Conservation (phyloP, 2,329 filamentous ascomycete genomes). For the Fonsecaea nubica region DNA sequence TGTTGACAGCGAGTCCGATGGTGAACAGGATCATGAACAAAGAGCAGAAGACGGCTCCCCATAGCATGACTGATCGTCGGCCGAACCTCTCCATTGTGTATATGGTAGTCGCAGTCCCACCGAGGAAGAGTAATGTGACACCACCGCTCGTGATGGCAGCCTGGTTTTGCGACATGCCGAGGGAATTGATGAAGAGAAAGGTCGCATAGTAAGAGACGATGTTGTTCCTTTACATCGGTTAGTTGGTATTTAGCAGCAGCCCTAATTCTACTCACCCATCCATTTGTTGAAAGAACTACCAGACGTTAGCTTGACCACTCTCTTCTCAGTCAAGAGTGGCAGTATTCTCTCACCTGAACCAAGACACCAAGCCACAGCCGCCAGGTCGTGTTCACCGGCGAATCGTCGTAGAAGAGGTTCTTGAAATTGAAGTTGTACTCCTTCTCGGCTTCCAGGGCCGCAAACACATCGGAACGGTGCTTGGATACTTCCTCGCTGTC, state of each 20-base stretch:
- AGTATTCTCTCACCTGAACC: background rate
- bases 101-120: constrained; percentile 32
- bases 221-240: constrained; percentile 20
- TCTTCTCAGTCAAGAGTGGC: background rate
- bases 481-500: constrained; percentile 24
- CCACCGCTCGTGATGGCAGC: constrained; percentile 32
- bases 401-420: constrained; percentile 31
- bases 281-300: constrained; percentile 33
- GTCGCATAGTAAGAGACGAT: constrained; percentile 37
- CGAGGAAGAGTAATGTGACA: constrained; percentile 29
- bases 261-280: constrained; percentile 12
- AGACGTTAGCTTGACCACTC: background rate
- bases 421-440: constrained; percentile 31
- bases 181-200: constrained; percentile 38
- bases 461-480: constrained; percentile 27
- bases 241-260: background rate
- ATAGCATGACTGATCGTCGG: constrained; percentile 29
- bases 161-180: constrained; percentile 37
- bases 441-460: constrained; percentile 30
- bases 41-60: constrained; percentile 30
- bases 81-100: constrained; percentile 31
- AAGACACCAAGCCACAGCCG: constrained; percentile 32
- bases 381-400: constrained; percentile 31
- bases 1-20: constrained; percentile 31
- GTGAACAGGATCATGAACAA: constrained; percentile 33